phyloP scores from a whole-genome alignment of 306 rosid genomes.

The Carpinus viminea region DNA sequence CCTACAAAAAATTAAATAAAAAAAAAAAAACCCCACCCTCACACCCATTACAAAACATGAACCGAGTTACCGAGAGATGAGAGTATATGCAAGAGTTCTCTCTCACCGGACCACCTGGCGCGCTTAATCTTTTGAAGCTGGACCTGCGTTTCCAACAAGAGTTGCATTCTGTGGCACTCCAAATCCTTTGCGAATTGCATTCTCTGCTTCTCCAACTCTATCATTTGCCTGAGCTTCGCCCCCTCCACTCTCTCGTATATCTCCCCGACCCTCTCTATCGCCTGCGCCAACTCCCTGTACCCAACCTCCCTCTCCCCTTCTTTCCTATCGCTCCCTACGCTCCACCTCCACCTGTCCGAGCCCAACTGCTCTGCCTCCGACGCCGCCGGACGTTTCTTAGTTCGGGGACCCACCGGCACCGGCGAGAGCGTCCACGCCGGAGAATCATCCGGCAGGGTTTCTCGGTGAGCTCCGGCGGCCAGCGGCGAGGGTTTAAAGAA shows the following conservation, averaged over 20 bases:
- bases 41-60: too few species aligned
- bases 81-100: conserved; percentile 36
- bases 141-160: conserved; percentile 61
- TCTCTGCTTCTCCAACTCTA: conserved; percentile 71
- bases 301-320: conserved; percentile 31
- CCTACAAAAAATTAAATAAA: neutral
- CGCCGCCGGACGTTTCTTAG: conserved; percentile 47
- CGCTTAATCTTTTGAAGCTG: conserved; percentile 51
- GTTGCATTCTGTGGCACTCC: conserved; percentile 64
- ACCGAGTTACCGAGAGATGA: too few species aligned
- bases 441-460: conserved; percentile 17
- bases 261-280: conserved; percentile 54
- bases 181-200: conserved; percentile 74
- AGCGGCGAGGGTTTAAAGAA: conserved; percentile 32
- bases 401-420: conserved; percentile 57
- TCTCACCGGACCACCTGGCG: conserved; percentile 43
- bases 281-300: conserved; percentile 48
- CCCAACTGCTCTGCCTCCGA: conserved; percentile 21
- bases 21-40: neutral
- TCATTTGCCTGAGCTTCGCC: conserved; percentile 56
- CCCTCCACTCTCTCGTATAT: conserved; percentile 65
- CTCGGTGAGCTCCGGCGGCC: conserved; percentile 27
- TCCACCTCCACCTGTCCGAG: conserved; percentile 34
- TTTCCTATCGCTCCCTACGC: conserved; percentile 31
- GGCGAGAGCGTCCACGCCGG: conserved; percentile 39